phyloP scores from a whole-genome alignment of 2,329 filamentous ascomycete species.

The Nothophoma quercina region DNA sequence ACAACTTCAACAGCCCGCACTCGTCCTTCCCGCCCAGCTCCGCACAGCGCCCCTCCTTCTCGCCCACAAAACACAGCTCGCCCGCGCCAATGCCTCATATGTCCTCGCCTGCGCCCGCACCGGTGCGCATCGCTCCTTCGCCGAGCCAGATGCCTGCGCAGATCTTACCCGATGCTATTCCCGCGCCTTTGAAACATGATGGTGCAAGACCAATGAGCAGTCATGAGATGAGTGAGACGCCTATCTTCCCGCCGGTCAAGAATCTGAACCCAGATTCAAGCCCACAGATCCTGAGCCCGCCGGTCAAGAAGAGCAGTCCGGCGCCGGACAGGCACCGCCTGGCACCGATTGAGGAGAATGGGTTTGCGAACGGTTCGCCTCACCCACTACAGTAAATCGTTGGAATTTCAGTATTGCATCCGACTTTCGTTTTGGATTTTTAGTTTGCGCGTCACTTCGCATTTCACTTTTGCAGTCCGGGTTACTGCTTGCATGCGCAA shows the following conservation, averaged over 20 bases:
- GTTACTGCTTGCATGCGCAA: neutral
- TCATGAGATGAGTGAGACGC: constrained; percentile 45
- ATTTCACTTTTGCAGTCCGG: constrained; percentile 1
- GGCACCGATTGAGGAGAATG: constrained; percentile 10
- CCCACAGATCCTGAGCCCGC: constrained; percentile 66
- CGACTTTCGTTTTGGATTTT: too few species aligned
- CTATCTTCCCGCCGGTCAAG: constrained; percentile 65
- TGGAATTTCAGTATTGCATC: neutral
- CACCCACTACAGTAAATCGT: neutral
- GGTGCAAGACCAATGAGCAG: constrained; percentile 42
- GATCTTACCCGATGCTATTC: constrained; percentile 44
- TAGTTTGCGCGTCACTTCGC: too few species aligned
- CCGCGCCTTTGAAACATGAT: constrained; percentile 59
- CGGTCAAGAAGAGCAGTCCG: constrained; percentile 59
- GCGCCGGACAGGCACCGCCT: constrained; percentile 30
- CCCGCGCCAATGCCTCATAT: constrained; percentile 46
- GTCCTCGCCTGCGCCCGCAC: constrained; percentile 39
- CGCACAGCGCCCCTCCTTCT: constrained; percentile 44
- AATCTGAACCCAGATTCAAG: constrained; percentile 66
- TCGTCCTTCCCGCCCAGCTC: constrained; percentile 55
- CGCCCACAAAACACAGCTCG: constrained; percentile 50
- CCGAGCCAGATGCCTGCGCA: constrained; percentile 43
- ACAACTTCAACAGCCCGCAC: constrained; percentile 53
- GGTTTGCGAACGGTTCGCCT: neutral
- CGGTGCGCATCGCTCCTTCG: constrained; percentile 38